Conservation (phyloP, 179 eudicot genomes). For the Beta corolliflora region DNA sequence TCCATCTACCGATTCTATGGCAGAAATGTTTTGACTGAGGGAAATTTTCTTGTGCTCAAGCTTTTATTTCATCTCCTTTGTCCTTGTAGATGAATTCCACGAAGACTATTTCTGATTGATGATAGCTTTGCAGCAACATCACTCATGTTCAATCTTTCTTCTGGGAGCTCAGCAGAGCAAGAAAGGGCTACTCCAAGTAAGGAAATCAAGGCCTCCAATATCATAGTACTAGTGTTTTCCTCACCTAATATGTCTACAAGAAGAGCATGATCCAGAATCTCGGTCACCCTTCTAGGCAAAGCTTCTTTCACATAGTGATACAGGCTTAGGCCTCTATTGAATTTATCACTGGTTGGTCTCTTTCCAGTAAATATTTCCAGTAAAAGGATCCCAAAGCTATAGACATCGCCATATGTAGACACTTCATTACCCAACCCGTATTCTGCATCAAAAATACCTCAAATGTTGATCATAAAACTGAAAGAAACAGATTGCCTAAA, state of each 20-base stretch:
- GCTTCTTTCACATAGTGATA: slow-evolving; percentile 24
- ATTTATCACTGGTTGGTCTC: slow-evolving; percentile 29
- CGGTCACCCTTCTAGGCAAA: slow-evolving; percentile 13
- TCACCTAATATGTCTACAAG: not conserved
- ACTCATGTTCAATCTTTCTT: not conserved
- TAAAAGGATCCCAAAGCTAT: slow-evolving; percentile 25
- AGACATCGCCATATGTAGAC: slow-evolving; percentile 10
- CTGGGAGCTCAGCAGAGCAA: not conserved
- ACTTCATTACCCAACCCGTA: slow-evolving; percentile 26
- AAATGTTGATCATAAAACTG: not conserved
- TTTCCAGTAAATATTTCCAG: slow-evolving; percentile 34
- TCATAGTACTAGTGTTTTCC: not conserved
- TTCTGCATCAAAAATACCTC: slow-evolving; percentile 16
- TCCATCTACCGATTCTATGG: too few relatives aligned
- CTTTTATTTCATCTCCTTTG: not conserved
- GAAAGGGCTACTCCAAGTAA: not conserved
- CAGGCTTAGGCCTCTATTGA: slow-evolving; percentile 24
- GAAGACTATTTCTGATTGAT: slow-evolving; percentile 4
- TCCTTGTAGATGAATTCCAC: not conserved
- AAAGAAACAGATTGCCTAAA: not conserved
- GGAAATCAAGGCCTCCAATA: not conserved
- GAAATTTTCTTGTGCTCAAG: too few relatives aligned
- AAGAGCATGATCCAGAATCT: slow-evolving; percentile 19
- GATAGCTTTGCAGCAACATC: not conserved
- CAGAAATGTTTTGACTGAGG: too few relatives aligned